Conservation (phyloP, 2,329 filamentous ascomycete genomes). For the Stemphylium beticola region DNA sequence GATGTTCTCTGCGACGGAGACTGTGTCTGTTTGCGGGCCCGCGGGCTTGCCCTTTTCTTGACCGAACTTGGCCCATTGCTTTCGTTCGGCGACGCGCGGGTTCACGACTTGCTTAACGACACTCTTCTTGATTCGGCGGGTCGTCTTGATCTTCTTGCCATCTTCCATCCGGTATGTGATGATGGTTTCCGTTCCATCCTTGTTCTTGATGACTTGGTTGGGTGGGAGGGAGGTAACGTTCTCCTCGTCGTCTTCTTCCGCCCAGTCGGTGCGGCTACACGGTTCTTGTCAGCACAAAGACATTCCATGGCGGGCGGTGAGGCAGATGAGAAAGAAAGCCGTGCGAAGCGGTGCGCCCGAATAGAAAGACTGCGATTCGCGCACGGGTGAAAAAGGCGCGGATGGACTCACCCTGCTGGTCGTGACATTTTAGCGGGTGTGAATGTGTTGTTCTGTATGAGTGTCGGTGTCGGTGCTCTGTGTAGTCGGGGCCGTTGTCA, state of each 20-base stretch:
- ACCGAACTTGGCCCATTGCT: conserved; percentile 92
- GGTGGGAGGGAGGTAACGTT: conserved; percentile 80
- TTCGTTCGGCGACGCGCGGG: conserved; percentile 93
- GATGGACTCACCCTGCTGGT: conserved; percentile 43
- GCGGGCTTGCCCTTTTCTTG: conserved; percentile 81
- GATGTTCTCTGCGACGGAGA: conserved; percentile 96
- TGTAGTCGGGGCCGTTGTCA: conserved; percentile 9
- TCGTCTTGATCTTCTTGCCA: conserved; percentile 96
- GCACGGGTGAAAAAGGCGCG: not conserved
- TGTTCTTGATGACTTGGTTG: conserved; percentile 90
- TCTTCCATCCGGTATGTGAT: conserved; percentile 88
- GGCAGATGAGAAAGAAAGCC: not conserved
- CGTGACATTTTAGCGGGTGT: conserved; percentile 45
- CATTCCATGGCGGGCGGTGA: not conserved
- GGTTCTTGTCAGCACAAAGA: conserved; percentile 14
- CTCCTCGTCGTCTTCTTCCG: conserved; percentile 79
- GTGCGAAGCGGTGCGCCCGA: not conserved
- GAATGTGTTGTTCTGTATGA: conserved; percentile 12
- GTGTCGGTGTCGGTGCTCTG: not conserved
- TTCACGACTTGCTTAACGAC: conserved; percentile 93
- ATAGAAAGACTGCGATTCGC: not conserved
- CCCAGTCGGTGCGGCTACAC: conserved; percentile 77
- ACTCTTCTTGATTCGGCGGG: conserved; percentile 90
- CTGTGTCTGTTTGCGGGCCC: conserved; percentile 88
- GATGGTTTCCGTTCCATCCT: conserved; percentile 97